Percentiles rank a stretch among this genome's conserved stretches.
These are phyloP conservation scores for Solanum chiquidenum DNA, from an alignment of 257 asterid genomes.

Conservation along the genomic window DNA sequence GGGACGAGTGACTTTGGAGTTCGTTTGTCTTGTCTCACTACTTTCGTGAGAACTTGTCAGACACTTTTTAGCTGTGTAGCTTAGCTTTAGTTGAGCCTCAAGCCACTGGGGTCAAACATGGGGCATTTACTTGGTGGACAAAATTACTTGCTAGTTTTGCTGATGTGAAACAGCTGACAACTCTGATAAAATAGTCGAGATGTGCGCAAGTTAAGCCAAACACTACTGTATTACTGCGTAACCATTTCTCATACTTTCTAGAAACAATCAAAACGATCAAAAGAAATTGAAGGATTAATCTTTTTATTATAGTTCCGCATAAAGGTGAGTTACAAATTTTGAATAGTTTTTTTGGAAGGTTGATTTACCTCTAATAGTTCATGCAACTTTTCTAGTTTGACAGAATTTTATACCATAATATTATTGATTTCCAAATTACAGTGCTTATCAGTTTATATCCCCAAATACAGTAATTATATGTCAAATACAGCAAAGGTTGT, in stretches of 20 bases:
- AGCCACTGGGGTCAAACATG: neutral
- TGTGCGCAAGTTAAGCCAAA: neutral
- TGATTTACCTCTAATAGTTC: neutral
- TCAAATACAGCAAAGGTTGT: neutral
- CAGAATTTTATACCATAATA: neutral
- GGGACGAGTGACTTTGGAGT: slow-evolving; percentile 65
- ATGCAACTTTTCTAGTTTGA: neutral
- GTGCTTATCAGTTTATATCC: neutral
- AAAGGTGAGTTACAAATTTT: neutral
- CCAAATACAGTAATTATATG: neutral
- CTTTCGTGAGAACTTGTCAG: slow-evolving; percentile 31
- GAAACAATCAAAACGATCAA: neutral
- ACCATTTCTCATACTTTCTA: neutral
- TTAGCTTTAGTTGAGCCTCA: neutral
- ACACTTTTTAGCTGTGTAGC: neutral
- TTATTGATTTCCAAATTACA: neutral
- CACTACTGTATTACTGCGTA: neutral
- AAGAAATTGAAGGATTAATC: neutral
- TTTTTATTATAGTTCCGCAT: neutral
- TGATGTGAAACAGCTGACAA: neutral
- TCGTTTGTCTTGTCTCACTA: slow-evolving; percentile 82
- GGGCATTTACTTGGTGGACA: neutral
- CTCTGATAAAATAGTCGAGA: neutral
- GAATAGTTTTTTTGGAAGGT: neutral
- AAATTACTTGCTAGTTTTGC: neutral